Evolutionary conservation across 768 basidiomycete genomes (phyloP), one percentile per base, ranked within the genome.

Genomic region (Scleroderma bovista): DNA sequence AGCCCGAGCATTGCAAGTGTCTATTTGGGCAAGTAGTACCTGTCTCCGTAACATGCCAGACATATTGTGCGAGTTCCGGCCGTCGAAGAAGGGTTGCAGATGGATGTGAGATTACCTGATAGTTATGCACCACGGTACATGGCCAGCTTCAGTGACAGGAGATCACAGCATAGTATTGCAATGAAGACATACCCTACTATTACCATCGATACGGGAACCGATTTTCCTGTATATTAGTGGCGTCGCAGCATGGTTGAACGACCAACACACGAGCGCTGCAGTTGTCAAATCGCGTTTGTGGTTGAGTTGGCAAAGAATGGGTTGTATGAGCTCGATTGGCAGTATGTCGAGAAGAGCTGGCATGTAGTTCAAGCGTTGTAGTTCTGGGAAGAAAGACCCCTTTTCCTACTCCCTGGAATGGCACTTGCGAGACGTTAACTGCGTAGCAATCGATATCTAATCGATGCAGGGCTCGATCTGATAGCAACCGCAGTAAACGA

Each of bases 201-300:
- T 36, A 29, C 13, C 13, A 6, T 36, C 12, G n/a, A 36, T 13
- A 36, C 13, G 26, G n/a, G 34, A 5, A 36, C 13, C 34, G 34
- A 86, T 71, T 10, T 70, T 74, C 40, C 72, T 70, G 60, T 88
- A 88, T 22, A 88, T 58, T 19, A 84, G 61, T 2, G 85, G 83
- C 0, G 75, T 83, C 6, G 81, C 75, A 10, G 69, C 72, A 23
- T 69, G 66, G 62, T 82, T 76, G 63, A 87, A 83, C 0, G 68
- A 65, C 52, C 67, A 71, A 64, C 62, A 80, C 3, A 84, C 79
- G 20, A 84, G 75, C 1, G 77, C 72, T 48, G 80, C 77, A 1
- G 78, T 67, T 57, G 75, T 69, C 67, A 78, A 73, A 58, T 86
- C 81, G 44, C 68, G 71, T 32, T 77, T 69, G 26, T 29, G 5